A percentile compares a stretch with the other conserved stretches of the same genome.
Conservation (phyloP, 2,329 filamentous ascomycete species). For the Paecilomyces niveus region DNA sequence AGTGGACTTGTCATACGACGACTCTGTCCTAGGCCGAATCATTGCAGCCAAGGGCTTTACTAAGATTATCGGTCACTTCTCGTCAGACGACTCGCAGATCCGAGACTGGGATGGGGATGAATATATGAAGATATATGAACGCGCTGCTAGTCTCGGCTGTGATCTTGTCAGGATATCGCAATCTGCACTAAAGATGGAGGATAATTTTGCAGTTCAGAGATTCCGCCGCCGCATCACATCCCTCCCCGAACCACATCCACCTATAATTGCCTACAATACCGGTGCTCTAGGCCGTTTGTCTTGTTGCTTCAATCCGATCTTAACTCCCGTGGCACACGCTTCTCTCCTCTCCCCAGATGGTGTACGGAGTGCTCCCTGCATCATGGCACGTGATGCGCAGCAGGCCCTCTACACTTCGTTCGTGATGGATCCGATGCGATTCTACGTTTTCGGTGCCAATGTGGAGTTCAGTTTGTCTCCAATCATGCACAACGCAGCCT, state of each 20-base stretch:
- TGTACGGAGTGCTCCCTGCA: conserved; percentile 38
- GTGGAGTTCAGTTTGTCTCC: conserved; percentile 68
- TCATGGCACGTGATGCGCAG: conserved; percentile 59
- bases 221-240: conserved; percentile 46
- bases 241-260: conserved; percentile 39
- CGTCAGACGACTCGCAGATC: conserved; percentile 32
- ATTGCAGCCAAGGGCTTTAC: conserved; percentile 47
- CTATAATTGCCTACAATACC: conserved; percentile 59
- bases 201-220: conserved; percentile 55
- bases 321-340: conserved; percentile 55
- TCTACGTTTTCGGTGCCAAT: conserved; percentile 68
- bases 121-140: conserved; percentile 53
- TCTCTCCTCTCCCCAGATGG: conserved; percentile 38
- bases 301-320: conserved; percentile 57
- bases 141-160: conserved; percentile 52
- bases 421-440: conserved; percentile 60
- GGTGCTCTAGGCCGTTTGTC: conserved; percentile 58
- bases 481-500: conserved; percentile 68
- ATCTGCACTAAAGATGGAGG: conserved; percentile 49
- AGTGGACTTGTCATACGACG: conserved; percentile 53
- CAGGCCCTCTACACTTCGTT: conserved; percentile 60
- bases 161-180: conserved; percentile 57
- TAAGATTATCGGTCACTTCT: conserved; percentile 56
- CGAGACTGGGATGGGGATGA: conserved; percentile 49
- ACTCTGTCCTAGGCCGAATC: conserved; percentile 45